Evolutionary conservation across 495 filamentous ascomycete genomes (phyloP), one percentile per base, ranked within the genome.

Genomic region (Apodospora peruviana): DNA sequence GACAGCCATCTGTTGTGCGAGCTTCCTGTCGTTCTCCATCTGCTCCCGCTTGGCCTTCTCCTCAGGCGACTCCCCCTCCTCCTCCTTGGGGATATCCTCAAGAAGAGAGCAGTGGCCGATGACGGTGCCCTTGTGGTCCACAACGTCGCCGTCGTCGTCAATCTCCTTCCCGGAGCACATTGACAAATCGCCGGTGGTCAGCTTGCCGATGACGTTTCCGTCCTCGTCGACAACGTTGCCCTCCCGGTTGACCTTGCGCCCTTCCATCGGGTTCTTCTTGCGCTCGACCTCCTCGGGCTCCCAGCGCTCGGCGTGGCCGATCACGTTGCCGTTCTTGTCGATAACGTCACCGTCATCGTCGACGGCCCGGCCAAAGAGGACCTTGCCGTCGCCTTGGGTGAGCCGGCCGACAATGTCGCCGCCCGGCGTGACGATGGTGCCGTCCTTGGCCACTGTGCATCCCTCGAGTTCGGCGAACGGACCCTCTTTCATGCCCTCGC

Each of bases 251-350:
- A 95, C 84, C 58, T 78, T 81, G 52, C 81, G 81, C 29, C 88
- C 88, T 21, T 84, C 70, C 82, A 91, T 88, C 43, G 70, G 67
- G 45, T 64, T 69, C 56, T 72, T 64, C 35, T 68, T 62, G 45
- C 79, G 80, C 65, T 85, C 74, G 57, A 87, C 84, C 71, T 84
- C 80, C 50, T 87, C 84, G 7, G 87, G 86, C 50, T 85, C 79
- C 85, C 85, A 93, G 36, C 89, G 79, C 66, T 91, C 87, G 20
- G 88, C 88, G 47, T 84, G 81, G 34, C 89, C 89, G 14, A 95
- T 76, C 25, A 75, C 74, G 64, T 95, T 95, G 52, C 89, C 89
- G 55, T 87, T 86, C 69, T 80, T 83, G 70, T 94, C 89, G 40
- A 82, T 65, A 19, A 95, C 78, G 49, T 95, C 88, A 22, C 89